Base-by-base conservation (phyloP, 2,329 filamentous ascomycete species). In the Alternaria hordeiaustralica region DNA sequence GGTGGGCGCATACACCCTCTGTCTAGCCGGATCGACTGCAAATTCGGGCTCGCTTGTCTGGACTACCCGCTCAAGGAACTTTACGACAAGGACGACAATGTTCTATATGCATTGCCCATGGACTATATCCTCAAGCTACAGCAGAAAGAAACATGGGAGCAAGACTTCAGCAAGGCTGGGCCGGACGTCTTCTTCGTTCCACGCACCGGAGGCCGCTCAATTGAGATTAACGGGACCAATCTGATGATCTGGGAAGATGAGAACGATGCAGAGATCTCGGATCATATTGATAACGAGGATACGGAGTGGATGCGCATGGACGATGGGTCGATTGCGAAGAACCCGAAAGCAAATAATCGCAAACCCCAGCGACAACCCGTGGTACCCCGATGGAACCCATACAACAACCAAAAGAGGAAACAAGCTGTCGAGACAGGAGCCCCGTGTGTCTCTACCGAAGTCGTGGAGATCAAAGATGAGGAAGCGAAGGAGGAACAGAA, bases 211-310 rank as follows among this genome's bases (percentile, higher is more conserved):
- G 76, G 79, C 43, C 69, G 69, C 21, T 78, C 77, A 1, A 73
- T 78, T 12, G 77, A 80, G 36, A 74, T 80, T 58, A 78, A 78
- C 50, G 78, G 75, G 4, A 78, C 79, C 5, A 79, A 80, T 45
- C 68, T 80, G 45, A 79, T 79, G 75, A 73, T 81, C 6, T 81
- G 79, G 79, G 77, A 80, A 56, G 78, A 80, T 36, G 79, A 80
- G 60, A 78, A 75, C 45, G 73, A 78, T 41, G 75, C 73, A 3
- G 77, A 79, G 51, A 79, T 81, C 15, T 79, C 78, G 0, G 79
- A 80, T 56, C 75, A 80, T 47, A 67, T 79, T 11, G 78, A 80
- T 44, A 74, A 75, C 5, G 71, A 72, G 36, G 75, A 78, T 6
- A 80, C 77, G 3, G 71, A 72, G 23, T 79, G 76, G 66, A 75